A percentile compares a stretch with the other conserved stretches of the same genome.
These are phyloP conservation scores for Ogataea polymorpha DNA, from an alignment of 805 yeast genomes.

Conservation along the genomic window DNA sequence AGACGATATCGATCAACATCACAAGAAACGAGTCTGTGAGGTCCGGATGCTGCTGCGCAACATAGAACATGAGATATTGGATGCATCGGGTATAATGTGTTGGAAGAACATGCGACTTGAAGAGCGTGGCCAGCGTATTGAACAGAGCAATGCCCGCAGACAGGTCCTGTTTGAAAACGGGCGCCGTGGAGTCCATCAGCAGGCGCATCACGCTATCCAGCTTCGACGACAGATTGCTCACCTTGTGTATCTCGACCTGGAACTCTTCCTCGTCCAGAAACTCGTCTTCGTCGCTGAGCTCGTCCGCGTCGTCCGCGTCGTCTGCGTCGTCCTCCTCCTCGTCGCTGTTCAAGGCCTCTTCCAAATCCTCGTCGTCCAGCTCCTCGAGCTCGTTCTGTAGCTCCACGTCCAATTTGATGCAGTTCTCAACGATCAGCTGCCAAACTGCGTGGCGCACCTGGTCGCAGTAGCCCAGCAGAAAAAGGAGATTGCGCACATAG, in stretches of 20 bases:
- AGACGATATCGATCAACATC: constrained; percentile 76
- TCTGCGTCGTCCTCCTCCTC: constrained; percentile 34
- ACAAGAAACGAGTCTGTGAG: constrained; percentile 83
- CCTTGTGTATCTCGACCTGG: constrained; percentile 44
- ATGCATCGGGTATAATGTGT: constrained; percentile 89
- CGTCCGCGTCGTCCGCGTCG: constrained; percentile 34
- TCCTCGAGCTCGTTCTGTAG: constrained; percentile 86
- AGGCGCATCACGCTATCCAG: constrained; percentile 66
- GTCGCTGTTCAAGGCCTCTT: constrained; percentile 37
- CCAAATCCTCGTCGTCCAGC: constrained; percentile 69
- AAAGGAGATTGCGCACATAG: constrained; percentile 64
- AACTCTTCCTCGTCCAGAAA: constrained; percentile 44
- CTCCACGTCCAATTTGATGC: constrained; percentile 88
- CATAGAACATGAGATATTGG: constrained; percentile 78
- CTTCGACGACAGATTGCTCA: constrained; percentile 57
- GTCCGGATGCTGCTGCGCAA: constrained; percentile 78
- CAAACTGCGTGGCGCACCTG: constrained; percentile 75
- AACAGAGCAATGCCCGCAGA: constrained; percentile 63
- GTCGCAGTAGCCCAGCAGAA: constrained; percentile 62
- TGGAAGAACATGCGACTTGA: constrained; percentile 79
- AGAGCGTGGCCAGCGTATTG: constrained; percentile 70
- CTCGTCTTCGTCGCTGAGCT: constrained; percentile 31
- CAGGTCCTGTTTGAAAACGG: constrained; percentile 49
- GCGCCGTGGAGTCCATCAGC: constrained; percentile 50
- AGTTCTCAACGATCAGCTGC: constrained; percentile 74